Percentiles rank a stretch among this genome's conserved stretches.
phyloP scores from a whole-genome alignment of 768 basidiomycete genomes.

The Naematelia encephala region DNA sequence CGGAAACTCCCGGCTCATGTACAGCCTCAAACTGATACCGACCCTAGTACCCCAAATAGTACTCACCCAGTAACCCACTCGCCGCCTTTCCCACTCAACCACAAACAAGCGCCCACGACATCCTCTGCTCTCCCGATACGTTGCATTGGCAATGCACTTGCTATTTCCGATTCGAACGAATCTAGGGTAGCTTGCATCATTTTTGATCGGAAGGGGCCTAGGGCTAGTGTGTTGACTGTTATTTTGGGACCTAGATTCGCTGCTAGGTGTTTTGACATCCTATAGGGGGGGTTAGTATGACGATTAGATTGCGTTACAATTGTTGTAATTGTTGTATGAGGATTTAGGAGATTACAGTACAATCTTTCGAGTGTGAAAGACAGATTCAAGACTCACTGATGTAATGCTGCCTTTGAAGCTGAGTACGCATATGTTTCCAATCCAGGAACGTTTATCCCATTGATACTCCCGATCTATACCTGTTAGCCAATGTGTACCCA shows the following conservation, averaged over 20 bases:
- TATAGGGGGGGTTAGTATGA: constrained; percentile 26
- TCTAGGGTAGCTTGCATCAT: constrained; percentile 61
- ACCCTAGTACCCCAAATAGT: too few species aligned
- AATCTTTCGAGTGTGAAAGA: too few species aligned
- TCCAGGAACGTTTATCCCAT: constrained; percentile 58
- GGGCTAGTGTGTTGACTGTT: constrained; percentile 64
- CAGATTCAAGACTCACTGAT: constrained; percentile 35
- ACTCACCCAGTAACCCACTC: constrained; percentile 60
- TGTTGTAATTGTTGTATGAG: too few species aligned
- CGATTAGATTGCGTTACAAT: too few species aligned
- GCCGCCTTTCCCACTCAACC: constrained; percentile 61
- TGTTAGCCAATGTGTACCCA: too few species aligned
- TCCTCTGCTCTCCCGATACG: constrained; percentile 65
- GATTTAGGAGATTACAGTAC: too few species aligned
- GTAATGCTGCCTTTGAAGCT: constrained; percentile 57
- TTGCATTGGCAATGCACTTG: constrained; percentile 55
- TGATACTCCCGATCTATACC: constrained; percentile 62
- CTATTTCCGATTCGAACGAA: constrained; percentile 54
- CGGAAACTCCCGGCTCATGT: too few species aligned
- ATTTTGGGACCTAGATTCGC: constrained; percentile 62
- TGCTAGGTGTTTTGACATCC: constrained; percentile 61
- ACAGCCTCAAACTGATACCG: too few species aligned
- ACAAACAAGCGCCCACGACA: constrained; percentile 63
- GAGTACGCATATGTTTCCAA: constrained; percentile 67
- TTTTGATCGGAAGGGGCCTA: constrained; percentile 55